Conservation (phyloP, 2,329 filamentous ascomycete species). For the Pseudogymnoascus destructans region DNA sequence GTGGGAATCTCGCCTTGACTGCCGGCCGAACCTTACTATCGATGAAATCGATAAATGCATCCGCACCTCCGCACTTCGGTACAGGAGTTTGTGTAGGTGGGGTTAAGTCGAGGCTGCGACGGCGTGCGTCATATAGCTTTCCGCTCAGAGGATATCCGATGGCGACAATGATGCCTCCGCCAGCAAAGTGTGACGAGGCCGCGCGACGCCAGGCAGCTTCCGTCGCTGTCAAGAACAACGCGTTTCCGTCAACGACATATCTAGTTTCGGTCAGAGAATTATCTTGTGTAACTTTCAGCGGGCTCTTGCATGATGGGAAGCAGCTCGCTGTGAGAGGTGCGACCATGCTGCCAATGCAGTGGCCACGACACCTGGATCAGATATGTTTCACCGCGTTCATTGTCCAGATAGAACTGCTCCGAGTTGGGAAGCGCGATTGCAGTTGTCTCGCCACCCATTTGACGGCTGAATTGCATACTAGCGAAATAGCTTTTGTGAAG, state of each 20-base stretch:
- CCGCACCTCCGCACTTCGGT: neutral
- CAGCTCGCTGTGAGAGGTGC: constrained; percentile 20
- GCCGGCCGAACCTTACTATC: neutral
- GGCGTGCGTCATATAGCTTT: constrained; percentile 27
- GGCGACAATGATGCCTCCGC: constrained; percentile 36
- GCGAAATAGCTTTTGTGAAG: neutral
- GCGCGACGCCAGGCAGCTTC: constrained; percentile 34
- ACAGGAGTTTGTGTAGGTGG: neutral
- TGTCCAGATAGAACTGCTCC: constrained; percentile 14
- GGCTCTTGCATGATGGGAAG: constrained; percentile 31
- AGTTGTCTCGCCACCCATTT: constrained; percentile 2
- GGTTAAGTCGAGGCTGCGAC: neutral
- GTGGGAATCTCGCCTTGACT: constrained; percentile 1
- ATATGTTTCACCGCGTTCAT: constrained; percentile 28
- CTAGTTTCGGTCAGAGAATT: constrained; percentile 31
- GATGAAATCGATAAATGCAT: neutral
- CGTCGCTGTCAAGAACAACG: constrained; percentile 30
- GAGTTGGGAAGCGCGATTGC: neutral
- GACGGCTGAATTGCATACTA: neutral
- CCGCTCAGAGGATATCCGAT: constrained; percentile 39
- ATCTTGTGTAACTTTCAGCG: constrained; percentile 23
- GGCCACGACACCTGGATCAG: constrained; percentile 30
- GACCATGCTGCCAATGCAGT: constrained; percentile 23
- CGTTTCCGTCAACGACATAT: constrained; percentile 34
- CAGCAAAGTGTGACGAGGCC: constrained; percentile 26